These are phyloP conservation scores for Batrachochytrium dendrobatidis DNA, from an alignment of 371 early-diverging fungal species.

Conservation along the genomic window DNA sequence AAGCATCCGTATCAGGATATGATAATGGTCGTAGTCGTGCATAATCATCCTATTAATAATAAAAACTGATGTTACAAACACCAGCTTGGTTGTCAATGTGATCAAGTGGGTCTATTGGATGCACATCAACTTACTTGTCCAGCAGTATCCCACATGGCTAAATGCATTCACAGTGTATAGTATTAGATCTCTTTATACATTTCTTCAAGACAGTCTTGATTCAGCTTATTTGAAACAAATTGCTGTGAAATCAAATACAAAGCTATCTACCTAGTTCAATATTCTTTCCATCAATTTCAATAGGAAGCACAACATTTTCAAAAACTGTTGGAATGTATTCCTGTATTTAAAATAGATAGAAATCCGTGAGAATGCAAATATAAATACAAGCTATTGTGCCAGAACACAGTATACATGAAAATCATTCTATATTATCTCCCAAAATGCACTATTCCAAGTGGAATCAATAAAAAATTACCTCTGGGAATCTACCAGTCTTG, in stretches of 20 bases:
- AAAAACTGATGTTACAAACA: conserved; percentile 32
- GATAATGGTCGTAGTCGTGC: conserved; percentile 90
- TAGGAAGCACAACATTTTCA: conserved; percentile 85
- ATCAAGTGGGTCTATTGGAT: not conserved
- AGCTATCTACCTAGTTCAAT: conserved; percentile 55
- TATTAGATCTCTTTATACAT: too few species aligned
- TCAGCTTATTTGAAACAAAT: not conserved
- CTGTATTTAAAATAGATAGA: conserved; percentile 27
- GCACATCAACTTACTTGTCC: conserved; percentile 45
- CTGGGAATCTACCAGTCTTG: conserved; percentile 27
- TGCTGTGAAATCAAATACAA: not conserved
- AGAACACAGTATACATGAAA: conserved; percentile 1
- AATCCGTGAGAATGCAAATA: not conserved
- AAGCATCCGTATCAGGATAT: conserved; percentile 91
- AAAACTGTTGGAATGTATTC: conserved; percentile 90
- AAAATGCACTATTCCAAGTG: not conserved
- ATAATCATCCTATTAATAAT: conserved; percentile 73
- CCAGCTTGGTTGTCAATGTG: not conserved
- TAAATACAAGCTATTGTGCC: too few species aligned
- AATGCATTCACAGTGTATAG: not conserved
- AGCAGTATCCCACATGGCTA: conserved; percentile 93
- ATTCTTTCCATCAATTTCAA: conserved; percentile 82
- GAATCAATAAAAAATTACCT: conserved; percentile 21
- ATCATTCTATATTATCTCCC: not conserved
- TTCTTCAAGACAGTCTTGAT: too few species aligned